phyloP scores from a whole-genome alignment of 2,329 filamentous ascomycete species.

The Fusarium nodosum region DNA sequence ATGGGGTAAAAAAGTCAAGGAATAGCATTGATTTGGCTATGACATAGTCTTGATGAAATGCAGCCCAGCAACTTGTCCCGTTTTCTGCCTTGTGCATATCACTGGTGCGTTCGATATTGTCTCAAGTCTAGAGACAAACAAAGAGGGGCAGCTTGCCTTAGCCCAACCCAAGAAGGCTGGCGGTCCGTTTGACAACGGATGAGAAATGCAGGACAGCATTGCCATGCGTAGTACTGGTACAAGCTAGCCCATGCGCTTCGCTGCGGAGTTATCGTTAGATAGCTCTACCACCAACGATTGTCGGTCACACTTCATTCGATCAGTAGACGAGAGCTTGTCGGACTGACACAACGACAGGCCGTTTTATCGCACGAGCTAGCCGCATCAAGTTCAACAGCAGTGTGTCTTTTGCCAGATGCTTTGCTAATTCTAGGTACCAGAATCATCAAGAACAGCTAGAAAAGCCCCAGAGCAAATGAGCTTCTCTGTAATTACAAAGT shows the following conservation, averaged over 20 bases:
- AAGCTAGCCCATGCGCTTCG: constrained; percentile 12
- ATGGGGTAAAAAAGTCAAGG: not conserved
- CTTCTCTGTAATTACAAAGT: constrained; percentile 19
- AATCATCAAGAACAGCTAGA: not conserved
- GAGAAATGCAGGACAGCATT: constrained; percentile 15
- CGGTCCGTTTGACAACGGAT: constrained; percentile 17
- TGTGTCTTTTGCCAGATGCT: not conserved
- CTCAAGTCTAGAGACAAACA: constrained; percentile 1
- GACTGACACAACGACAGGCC: constrained; percentile 1
- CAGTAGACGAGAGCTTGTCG: constrained; percentile 1
- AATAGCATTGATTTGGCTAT: not conserved
- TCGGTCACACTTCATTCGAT: constrained; percentile 18
- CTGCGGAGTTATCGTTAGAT: constrained; percentile 28
- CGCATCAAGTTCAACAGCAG: not conserved
- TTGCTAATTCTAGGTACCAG: no score
- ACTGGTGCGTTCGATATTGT: constrained; percentile 16
- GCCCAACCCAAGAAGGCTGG: constrained; percentile 11
- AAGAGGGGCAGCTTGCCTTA: not conserved
- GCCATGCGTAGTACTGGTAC: constrained; percentile 6
- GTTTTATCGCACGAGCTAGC: not conserved
- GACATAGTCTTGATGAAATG: constrained; percentile 13
- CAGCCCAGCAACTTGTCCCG: not conserved
- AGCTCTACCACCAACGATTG: constrained; percentile 20
- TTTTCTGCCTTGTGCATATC: constrained; percentile 5
- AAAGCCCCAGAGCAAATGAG: not conserved